Evolutionary conservation across 805 yeast species (phyloP), one percentile per base, ranked within the genome.

Genomic region (Lipomyces orientalis): DNA sequence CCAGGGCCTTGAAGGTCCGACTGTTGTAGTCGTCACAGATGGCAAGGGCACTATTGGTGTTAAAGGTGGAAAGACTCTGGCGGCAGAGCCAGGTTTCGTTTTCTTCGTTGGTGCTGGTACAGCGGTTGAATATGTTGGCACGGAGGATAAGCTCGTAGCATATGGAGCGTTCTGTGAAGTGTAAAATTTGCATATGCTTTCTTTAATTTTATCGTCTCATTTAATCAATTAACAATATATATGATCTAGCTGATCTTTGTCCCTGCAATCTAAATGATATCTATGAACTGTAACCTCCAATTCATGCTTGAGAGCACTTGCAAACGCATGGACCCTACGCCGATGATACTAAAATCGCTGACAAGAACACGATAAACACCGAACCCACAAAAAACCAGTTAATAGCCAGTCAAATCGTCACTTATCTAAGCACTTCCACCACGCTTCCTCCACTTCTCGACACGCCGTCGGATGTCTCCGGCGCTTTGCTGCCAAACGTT

Each of bases 151-250:
- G 39, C 88, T 94, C 77, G 90, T 93, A 54, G 83, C 93, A 43
- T 95, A 94, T 81, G 89, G 97, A 80, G 98, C 99, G 4, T 91
- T 89, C 78, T 91, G 88, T 73, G 97, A 91, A 81, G 89, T 88
- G 60, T 82, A 75, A 35, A 25, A 25, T 25, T 3, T 25, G 29
- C 29, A 25, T 25, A 3, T 25, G 29, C 29, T 25, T 25, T 25
- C 29, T 25, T 25, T 25, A 25, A 25, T 25, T 25, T 25, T 25
- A 25, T 25, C 29, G 29, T 25, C 29, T 3, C 29, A 25, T 25
- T 14, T 25, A 25, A 25, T 25, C 29, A 3, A 25, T 25, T 25
- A 25, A 25, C 29, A 25, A 25, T 25, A 25, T 3, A 25, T 25
- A 25, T 25, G 29, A 25, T 3, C 29, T 25, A 25, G 3, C 29